These are phyloP conservation scores for Hanseniaspora jakobsenii DNA, from an alignment of 805 yeast species.

Conservation along the genomic window DNA sequence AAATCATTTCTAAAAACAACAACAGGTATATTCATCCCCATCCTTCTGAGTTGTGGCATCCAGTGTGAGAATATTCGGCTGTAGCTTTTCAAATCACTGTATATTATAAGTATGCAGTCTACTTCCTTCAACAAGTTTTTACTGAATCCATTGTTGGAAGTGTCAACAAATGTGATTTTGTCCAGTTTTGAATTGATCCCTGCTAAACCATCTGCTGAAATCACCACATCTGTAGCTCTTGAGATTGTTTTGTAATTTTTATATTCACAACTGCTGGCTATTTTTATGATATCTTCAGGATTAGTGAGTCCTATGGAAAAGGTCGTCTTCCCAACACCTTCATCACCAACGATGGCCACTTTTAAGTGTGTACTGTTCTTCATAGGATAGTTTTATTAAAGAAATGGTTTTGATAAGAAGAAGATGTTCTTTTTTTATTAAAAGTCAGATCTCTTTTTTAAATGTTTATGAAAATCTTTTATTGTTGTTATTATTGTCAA, in stretches of 20 bases:
- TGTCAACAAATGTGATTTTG: slow-evolving; percentile 67
- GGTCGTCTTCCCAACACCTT: slow-evolving; percentile 66
- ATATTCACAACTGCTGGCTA: slow-evolving; percentile 71
- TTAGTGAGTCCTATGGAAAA: slow-evolving; percentile 70
- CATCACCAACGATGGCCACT: slow-evolving; percentile 90
- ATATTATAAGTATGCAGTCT: slow-evolving; percentile 88
- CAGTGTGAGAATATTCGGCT: slow-evolving; percentile 85
- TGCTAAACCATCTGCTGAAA: slow-evolving; percentile 63
- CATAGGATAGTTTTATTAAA: background rate
- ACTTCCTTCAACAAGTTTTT: slow-evolving; percentile 70
- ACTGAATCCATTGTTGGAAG: slow-evolving; percentile 50
- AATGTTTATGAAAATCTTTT: background rate
- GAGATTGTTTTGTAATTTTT: slow-evolving; percentile 43
- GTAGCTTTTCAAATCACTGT: slow-evolving; percentile 86
- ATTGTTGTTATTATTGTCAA: too few relatives aligned
- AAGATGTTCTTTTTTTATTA: too few relatives aligned
- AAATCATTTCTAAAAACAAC: slow-evolving; percentile 78
- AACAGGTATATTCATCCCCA: slow-evolving; percentile 91
- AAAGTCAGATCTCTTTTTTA: too few relatives aligned
- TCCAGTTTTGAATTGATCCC: slow-evolving; percentile 48
- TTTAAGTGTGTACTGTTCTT: slow-evolving; percentile 26
- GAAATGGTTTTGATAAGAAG: background rate
- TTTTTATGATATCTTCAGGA: slow-evolving; percentile 63
- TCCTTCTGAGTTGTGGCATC: slow-evolving; percentile 84
- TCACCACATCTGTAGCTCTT: slow-evolving; percentile 20